Evolutionary conservation across 257 asterid species (phyloP).

Genomic region (Nicotiana undulata): DNA sequence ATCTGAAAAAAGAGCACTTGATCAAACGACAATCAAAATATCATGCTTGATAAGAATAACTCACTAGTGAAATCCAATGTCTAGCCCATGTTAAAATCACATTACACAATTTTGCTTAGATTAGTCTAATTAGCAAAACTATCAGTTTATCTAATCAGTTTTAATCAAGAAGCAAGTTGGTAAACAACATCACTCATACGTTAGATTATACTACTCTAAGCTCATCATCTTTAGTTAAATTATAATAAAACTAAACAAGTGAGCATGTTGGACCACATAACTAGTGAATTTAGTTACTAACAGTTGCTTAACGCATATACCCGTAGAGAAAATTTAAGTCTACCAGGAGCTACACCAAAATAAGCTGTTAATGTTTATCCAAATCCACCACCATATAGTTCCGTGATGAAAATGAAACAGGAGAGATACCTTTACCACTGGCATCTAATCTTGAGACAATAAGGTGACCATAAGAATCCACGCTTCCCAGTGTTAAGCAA

Average conservation of each 20-base stretch:
- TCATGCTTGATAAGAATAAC: not conserved
- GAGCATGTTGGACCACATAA: not conserved
- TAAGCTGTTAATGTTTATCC: not conserved
- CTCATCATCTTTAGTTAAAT: not conserved
- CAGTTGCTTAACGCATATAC: not conserved
- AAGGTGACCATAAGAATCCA: conserved; percentile 79
- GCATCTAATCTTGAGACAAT: conserved; percentile 72
- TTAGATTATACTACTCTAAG: not conserved
- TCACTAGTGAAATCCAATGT: not conserved
- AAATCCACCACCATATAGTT: not conserved
- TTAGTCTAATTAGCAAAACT: not conserved
- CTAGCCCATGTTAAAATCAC: not conserved
- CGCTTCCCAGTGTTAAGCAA: conserved; percentile 75
- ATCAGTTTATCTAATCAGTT: not conserved
- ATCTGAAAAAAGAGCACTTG: conserved; percentile 29
- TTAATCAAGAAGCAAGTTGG: not conserved
- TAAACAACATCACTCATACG: not conserved
- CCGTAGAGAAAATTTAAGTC: not conserved
- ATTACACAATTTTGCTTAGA: not conserved
- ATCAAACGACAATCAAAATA: not conserved
- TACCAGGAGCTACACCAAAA: not conserved
- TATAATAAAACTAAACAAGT: not conserved
- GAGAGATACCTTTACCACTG: conserved; percentile 34
- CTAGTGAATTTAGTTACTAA: not conserved
- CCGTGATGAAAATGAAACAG: not conserved